Conservation (phyloP, 1,284 basidiomycete species). For the Leccinum insolens region DNA sequence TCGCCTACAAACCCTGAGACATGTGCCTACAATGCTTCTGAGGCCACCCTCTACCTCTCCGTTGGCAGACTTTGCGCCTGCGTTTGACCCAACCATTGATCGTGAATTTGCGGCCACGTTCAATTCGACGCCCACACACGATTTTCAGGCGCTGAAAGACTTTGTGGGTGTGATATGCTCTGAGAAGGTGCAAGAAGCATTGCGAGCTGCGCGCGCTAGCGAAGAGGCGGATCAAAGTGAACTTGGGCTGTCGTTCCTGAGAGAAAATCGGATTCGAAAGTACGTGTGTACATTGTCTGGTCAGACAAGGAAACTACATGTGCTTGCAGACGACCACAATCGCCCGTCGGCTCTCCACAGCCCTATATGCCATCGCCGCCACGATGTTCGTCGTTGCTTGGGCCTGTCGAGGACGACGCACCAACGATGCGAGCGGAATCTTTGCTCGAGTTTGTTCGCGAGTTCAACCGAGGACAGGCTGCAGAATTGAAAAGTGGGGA, state of each 20-base stretch:
- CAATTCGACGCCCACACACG: constrained; percentile 26
- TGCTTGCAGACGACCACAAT: constrained; percentile 48
- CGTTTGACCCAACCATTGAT: constrained; percentile 33
- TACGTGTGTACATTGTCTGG: constrained; percentile 30
- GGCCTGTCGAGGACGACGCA: constrained; percentile 38
- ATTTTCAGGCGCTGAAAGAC: constrained; percentile 47
- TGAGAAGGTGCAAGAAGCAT: constrained; percentile 54
- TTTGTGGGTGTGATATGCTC: constrained; percentile 48
- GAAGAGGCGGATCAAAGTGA: constrained; percentile 51
- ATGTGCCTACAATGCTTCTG: constrained; percentile 46
- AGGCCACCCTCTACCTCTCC: constrained; percentile 33
- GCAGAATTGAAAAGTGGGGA: constrained; percentile 17
- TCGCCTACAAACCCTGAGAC: constrained; percentile 46
- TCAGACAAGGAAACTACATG: not conserved
- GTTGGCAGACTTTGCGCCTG: constrained; percentile 27
- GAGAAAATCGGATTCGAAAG: constrained; percentile 56
- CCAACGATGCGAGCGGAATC: constrained; percentile 43
- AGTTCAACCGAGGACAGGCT: constrained; percentile 46
- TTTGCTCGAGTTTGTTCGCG: constrained; percentile 52
- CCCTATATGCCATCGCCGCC: constrained; percentile 50
- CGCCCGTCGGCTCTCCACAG: constrained; percentile 59
- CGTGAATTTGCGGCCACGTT: constrained; percentile 34
- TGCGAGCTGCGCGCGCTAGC: constrained; percentile 53
- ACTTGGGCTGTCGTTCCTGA: constrained; percentile 44
- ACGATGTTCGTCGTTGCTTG: constrained; percentile 44